Base-by-base conservation (phyloP, 2,329 filamentous ascomycete species). In the Westerdykella ornata region DNA sequence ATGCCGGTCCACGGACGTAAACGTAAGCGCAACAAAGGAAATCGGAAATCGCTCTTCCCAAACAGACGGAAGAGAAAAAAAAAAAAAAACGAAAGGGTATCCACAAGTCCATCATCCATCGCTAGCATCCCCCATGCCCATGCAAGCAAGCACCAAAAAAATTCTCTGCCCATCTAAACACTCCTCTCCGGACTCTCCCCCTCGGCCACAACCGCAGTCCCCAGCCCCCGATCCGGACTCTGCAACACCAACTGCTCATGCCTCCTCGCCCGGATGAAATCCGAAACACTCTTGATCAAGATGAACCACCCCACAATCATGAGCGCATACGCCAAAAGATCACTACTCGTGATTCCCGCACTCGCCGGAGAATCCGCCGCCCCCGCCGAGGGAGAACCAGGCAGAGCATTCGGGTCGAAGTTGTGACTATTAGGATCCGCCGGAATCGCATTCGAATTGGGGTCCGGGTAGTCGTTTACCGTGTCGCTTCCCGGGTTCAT, bases 251-350 rank as follows among this genome's bases (percentile, higher is more conserved):
- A 73, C 64, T 92, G 86, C 70, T 98, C 92, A 62, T 97, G 92
- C 59, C 88, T 77, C 61, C 90, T 78, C 29, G 88, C 92, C 52
- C 82, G 80, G 47, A 97, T 69, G 62, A 92, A 98, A 63, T 97
- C 89, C 55, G 84, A 88, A 14, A 95, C 81, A n/a, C 88, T 83
- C 66, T 89, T 80, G 61, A 98, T 97, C 47, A 98, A 72, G 48
- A 98, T 88, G 60, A 97, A 97, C 92, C 92, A 98, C 4, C 92
- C 92, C 1, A 94, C 84, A 60, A 98, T 86, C 92, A 98, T 98
- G 36, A 98, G 69, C 13, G 85, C 73, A 57, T 97, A 98, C 9
- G 88, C 86, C 48, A 95, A 73, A 87, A 87, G 96, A 62, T 97
- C 89, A 49, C 77, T 83, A 38, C 82, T 83, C 5, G 76, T 78